Evolutionary conservation across 345 rosid species (phyloP).

Genomic region (Citrus sp.): DNA sequence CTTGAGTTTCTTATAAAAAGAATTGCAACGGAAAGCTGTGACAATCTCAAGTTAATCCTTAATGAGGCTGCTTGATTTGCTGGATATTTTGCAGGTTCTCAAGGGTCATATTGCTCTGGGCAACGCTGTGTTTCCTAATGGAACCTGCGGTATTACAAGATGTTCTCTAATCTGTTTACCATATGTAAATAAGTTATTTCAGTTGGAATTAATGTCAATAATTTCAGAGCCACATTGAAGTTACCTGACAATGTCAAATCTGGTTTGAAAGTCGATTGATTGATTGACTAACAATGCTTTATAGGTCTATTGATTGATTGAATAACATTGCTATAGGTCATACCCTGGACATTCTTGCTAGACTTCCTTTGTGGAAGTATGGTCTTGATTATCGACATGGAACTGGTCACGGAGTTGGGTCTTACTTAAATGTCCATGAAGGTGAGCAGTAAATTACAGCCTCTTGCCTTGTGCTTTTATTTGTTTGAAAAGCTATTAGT

Average conservation of each 20-base stretch:
- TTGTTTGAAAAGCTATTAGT: constrained; percentile 3
- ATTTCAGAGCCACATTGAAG: neutral
- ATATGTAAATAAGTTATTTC: constrained; percentile 2
- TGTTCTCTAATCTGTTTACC: constrained; percentile 5
- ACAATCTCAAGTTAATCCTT: neutral
- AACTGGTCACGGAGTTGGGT: constrained; percentile 98
- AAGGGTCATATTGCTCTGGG: constrained; percentile 94
- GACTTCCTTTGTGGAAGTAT: constrained; percentile 80
- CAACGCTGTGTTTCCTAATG: constrained; percentile 83
- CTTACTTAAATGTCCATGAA: constrained; percentile 95
- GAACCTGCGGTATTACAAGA: constrained; percentile 66
- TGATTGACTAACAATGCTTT: constrained; percentile 5
- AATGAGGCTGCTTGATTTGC: neutral
- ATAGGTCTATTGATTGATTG: neutral
- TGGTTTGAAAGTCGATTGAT: neutral
- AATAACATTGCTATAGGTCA: constrained; percentile 43
- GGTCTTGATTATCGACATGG: constrained; percentile 99
- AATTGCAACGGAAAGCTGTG: neutral
- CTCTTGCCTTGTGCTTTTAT: neutral
- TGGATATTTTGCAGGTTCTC: constrained; percentile 51
- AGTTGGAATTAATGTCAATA: neutral
- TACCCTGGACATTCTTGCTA: constrained; percentile 90
- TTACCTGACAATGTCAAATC: neutral
- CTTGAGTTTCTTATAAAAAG: too few relatives aligned
- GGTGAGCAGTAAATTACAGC: constrained; percentile 41